Percentiles rank a stretch among this genome's conserved stretches.
Conservation (phyloP, 306 rosid genomes). For the Calophaca sinica region DNA sequence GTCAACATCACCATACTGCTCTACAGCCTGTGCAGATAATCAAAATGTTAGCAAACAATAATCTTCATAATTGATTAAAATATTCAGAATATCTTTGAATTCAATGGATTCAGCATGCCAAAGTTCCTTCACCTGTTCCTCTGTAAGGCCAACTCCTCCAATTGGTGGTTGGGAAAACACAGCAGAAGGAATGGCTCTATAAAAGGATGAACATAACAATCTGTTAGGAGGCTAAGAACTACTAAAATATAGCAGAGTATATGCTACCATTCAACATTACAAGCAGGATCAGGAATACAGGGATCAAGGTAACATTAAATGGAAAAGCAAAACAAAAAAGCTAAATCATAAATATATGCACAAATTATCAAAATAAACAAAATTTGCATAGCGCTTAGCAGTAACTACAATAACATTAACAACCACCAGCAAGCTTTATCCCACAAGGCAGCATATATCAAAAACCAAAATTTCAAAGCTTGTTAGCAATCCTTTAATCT, state of each 20-base stretch:
- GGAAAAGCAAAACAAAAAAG: conserved; percentile 17
- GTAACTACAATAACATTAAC: not conserved
- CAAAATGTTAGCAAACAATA: conserved; percentile 28
- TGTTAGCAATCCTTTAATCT: not conserved
- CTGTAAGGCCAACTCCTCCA: conserved; percentile 90
- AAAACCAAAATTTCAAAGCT: conserved; percentile 13
- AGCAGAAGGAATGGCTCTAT: conserved; percentile 90
- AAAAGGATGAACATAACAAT: conserved; percentile 38
- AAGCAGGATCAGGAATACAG: conserved; percentile 14
- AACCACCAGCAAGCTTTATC: not conserved
- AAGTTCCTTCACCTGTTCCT: conserved; percentile 77
- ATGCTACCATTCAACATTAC: conserved; percentile 28
- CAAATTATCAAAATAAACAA: not conserved
- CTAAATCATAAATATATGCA: not conserved
- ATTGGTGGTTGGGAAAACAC: conserved; percentile 99
- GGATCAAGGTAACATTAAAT: not conserved
- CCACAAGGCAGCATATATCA: not conserved
- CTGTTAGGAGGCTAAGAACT: conserved; percentile 35
- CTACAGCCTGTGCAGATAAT: conserved; percentile 70
- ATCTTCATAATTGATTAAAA: conserved; percentile 40
- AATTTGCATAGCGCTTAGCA: not conserved
- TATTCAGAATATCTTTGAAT: conserved; percentile 28
- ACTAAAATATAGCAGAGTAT: conserved; percentile 6
- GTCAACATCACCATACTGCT: conserved; percentile 83
- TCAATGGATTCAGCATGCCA: conserved; percentile 22